These are phyloP conservation scores for Kodamaea fungicola DNA, from an alignment of 1,139 yeast genomes.

Conservation along the genomic window DNA sequence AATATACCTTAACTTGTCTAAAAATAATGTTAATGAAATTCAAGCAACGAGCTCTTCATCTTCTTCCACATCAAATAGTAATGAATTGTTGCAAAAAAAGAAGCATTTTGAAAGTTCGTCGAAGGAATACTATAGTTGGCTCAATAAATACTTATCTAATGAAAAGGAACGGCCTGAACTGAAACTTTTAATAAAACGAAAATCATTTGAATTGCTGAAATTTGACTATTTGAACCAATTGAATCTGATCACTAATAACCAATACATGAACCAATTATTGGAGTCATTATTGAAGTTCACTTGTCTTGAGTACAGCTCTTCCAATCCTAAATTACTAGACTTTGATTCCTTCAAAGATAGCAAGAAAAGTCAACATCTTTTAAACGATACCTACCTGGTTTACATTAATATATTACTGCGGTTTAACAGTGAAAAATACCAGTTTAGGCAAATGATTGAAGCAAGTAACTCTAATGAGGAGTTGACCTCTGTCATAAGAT, in stretches of 20 bases:
- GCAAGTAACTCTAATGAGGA: slow-evolving; percentile 42
- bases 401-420: slow-evolving; percentile 34
- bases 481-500: slow-evolving; percentile 30
- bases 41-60: slow-evolving; percentile 3
- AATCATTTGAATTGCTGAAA: slow-evolving; percentile 63
- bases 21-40: slow-evolving; percentile 3
- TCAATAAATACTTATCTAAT: slow-evolving; percentile 62
- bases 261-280: slow-evolving; percentile 38
- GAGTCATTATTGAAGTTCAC: slow-evolving; percentile 40
- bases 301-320: slow-evolving; percentile 17
- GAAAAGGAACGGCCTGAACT: slow-evolving; percentile 62
- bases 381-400: slow-evolving; percentile 28
- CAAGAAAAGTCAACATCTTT: slow-evolving; percentile 20
- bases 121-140: slow-evolving; percentile 72
- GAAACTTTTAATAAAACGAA: slow-evolving; percentile 57
- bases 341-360: slow-evolving; percentile 18
- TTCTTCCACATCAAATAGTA: slow-evolving; percentile 6
- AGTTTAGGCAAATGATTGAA: slow-evolving; percentile 43
- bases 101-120: slow-evolving; percentile 70
- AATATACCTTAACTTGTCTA: slow-evolving; percentile 13
- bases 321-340: slow-evolving; percentile 17
- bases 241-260: slow-evolving; percentile 55
- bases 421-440: slow-evolving; percentile 42
- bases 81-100: slow-evolving; percentile 24
- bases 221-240: slow-evolving; percentile 69